These are phyloP conservation scores for Purshia tridentata DNA, from an alignment of 306 rosid species.

Conservation along the genomic window DNA sequence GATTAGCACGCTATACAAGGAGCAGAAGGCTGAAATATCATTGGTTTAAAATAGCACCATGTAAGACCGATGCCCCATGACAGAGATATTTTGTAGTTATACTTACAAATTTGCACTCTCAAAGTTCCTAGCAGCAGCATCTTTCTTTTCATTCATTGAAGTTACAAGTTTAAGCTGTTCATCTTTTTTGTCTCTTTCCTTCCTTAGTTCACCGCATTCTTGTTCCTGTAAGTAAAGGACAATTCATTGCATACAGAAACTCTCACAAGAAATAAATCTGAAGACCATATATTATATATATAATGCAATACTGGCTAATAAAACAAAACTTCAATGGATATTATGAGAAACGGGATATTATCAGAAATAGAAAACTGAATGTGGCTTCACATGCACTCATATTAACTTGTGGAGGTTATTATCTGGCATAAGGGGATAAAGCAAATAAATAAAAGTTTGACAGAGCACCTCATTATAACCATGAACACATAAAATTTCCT, in stretches of 20 bases:
- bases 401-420: background rate
- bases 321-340: background rate
- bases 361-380: background rate
- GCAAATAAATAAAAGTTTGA: background rate
- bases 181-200: slow-evolving; percentile 54
- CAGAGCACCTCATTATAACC: background rate
- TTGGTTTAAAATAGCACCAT: background rate
- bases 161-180: slow-evolving; percentile 36
- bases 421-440: background rate
- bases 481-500: background rate
- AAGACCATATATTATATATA: background rate
- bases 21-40: background rate
- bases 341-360: background rate
- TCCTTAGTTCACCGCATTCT: slow-evolving; percentile 57
- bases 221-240: slow-evolving; percentile 62
- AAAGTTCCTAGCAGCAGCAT: slow-evolving; percentile 23
- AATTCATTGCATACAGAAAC: slow-evolving; percentile 18
- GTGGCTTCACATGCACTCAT: background rate
- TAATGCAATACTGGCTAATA: background rate
- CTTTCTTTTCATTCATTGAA: slow-evolving; percentile 42
- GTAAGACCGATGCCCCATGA: background rate
- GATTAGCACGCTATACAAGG: background rate
- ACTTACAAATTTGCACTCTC: slow-evolving; percentile 55
- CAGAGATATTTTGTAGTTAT: background rate
- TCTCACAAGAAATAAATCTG: background rate